Evolutionary conservation across 495 filamentous ascomycete species (phyloP).

Genomic region (Aspergillus sclerotioniger): DNA sequence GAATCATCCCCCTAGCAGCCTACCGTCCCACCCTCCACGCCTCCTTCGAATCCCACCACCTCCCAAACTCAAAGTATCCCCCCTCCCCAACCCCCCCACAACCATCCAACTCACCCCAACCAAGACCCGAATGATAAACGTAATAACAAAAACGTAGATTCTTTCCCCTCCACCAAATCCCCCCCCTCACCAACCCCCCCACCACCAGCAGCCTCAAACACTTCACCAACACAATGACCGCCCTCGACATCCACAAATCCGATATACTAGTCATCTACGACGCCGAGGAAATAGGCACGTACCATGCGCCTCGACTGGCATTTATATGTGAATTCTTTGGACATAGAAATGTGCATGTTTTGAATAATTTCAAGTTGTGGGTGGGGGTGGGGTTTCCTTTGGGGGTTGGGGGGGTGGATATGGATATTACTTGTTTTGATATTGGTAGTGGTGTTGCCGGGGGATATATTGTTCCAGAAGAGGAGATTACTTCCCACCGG

Average conservation of each 20-base stretch:
- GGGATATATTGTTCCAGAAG: no score
- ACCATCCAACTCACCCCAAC: not conserved
- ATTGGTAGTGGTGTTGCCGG: no score
- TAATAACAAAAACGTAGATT: constrained; percentile 17
- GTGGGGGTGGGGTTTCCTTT: constrained; percentile 14
- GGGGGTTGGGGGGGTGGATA: not conserved
- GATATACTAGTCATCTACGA: constrained; percentile 37
- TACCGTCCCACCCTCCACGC: constrained; percentile 13
- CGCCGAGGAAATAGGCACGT: constrained; percentile 26
- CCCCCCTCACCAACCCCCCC: constrained; percentile 28
- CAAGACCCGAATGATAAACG: constrained; percentile 2
- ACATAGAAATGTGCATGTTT: constrained; percentile 26
- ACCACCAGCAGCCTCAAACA: constrained; percentile 25
- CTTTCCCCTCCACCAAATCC: constrained; percentile 32
- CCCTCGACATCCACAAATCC: constrained; percentile 23
- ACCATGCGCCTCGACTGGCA: constrained; percentile 32
- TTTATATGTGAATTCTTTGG: constrained; percentile 31
- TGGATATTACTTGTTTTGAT: no score
- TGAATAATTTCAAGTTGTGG: constrained; percentile 35
- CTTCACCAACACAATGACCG: constrained; percentile 28
- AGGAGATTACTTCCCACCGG: not conserved
- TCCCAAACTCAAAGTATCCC: constrained; percentile 27
- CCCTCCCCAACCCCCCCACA: not conserved
- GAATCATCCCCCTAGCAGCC: constrained; percentile 29
- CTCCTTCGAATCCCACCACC: constrained; percentile 23